Conservation (phyloP, 768 basidiomycete genomes). For the Solioccasus polychromus region DNA sequence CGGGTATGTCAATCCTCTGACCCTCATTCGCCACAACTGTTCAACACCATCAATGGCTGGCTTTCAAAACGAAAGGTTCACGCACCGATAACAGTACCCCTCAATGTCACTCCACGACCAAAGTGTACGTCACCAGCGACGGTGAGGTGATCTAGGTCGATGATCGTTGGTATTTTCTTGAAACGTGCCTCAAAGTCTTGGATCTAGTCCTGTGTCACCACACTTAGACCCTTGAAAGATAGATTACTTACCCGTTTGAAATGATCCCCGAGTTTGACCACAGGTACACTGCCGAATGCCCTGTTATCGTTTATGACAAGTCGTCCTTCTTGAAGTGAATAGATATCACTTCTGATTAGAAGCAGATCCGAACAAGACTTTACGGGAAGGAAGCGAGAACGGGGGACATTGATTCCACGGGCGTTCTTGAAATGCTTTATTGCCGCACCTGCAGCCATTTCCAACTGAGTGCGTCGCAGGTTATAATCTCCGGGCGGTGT, state of each 20-base stretch:
- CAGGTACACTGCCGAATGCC: slow-evolving; percentile 62
- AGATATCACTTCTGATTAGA: slow-evolving; percentile 66
- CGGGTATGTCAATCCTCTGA: slow-evolving; percentile 78
- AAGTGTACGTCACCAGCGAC: slow-evolving; percentile 91
- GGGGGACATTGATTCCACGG: slow-evolving; percentile 72
- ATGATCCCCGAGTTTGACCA: slow-evolving; percentile 74
- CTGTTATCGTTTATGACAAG: slow-evolving; percentile 58
- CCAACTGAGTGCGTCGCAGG: slow-evolving; percentile 43
- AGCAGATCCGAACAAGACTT: slow-evolving; percentile 62
- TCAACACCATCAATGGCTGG: not conserved
- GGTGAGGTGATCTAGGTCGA: slow-evolving; percentile 92
- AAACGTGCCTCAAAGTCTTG: slow-evolving; percentile 70
- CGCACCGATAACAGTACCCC: slow-evolving; percentile 83
- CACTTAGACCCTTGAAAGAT: too few relatives aligned
- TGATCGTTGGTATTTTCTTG: slow-evolving; percentile 84
- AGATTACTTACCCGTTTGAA: too few relatives aligned
- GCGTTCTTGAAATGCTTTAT: slow-evolving; percentile 69
- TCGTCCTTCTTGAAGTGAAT: slow-evolving; percentile 66
- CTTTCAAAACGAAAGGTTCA: slow-evolving; percentile 1
- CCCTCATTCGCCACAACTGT: slow-evolving; percentile 80
- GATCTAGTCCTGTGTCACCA: too few relatives aligned
- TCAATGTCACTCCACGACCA: slow-evolving; percentile 80
- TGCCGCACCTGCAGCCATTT: slow-evolving; percentile 74
- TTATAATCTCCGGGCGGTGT: not conserved
- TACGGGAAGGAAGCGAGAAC: slow-evolving; percentile 68